phyloP scores from a whole-genome alignment of 441 rosid species.

The Melastoma candidum region DNA sequence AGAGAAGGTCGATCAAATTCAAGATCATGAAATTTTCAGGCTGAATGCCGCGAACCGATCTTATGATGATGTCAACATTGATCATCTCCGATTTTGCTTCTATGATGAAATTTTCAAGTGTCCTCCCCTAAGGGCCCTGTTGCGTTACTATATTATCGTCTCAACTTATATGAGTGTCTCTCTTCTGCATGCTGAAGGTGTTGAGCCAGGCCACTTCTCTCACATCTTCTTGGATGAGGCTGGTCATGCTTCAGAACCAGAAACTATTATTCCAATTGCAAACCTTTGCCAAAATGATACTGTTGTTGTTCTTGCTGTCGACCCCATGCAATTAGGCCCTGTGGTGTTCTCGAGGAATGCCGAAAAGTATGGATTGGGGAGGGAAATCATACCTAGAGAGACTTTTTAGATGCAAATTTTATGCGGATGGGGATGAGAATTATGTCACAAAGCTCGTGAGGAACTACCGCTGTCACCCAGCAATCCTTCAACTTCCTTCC shows the following conservation, averaged over 20 bases:
- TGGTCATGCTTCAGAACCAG: conserved; percentile 10
- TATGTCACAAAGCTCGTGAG: conserved; percentile 5
- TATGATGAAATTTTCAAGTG: conserved; percentile 48
- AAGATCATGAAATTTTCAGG: conserved; percentile 41
- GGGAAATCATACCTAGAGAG: conserved; percentile 9
- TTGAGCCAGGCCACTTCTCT: conserved; percentile 7
- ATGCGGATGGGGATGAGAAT: background rate
- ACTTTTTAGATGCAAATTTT: conserved; percentile 2
- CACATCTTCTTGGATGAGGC: conserved; percentile 11
- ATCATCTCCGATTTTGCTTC: conserved; percentile 40
- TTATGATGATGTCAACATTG: conserved; percentile 39
- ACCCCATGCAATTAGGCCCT: conserved; percentile 9
- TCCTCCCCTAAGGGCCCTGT: conserved; percentile 40
- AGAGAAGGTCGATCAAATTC: conserved; percentile 29
- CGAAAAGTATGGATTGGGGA: conserved; percentile 5
- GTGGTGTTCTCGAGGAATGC: conserved; percentile 8
- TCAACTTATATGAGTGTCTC: conserved; percentile 8
- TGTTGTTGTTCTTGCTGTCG: conserved; percentile 7
- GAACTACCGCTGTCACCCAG: conserved; percentile 7
- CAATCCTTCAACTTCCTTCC: conserved; percentile 5
- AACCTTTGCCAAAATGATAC: conserved; percentile 1
- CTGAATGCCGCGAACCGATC: conserved; percentile 52
- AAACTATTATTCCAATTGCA: conserved; percentile 1
- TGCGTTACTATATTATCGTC: conserved; percentile 10
- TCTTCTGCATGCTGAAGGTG: conserved; percentile 9